Percentiles rank a stretch among this genome's conserved stretches.
Conservation (phyloP, 2,329 filamentous ascomycete genomes). For the Aspergillus brasiliensis region DNA sequence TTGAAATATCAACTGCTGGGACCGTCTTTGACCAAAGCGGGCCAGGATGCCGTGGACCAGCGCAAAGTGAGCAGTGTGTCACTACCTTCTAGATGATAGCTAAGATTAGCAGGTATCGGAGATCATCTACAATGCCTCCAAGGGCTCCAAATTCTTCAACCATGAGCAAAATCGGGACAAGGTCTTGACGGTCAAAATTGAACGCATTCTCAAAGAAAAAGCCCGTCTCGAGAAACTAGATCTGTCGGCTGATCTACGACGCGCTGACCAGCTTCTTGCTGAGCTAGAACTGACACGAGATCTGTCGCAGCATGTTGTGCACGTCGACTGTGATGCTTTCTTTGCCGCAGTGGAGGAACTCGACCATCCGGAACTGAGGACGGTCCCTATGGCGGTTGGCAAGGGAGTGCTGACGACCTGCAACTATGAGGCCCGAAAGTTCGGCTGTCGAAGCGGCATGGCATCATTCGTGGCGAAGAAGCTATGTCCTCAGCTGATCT, state of each 20-base stretch:
- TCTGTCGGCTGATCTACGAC: constrained; percentile 69
- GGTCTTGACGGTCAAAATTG: constrained; percentile 81
- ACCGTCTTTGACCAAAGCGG: constrained; percentile 89
- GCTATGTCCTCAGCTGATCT: constrained; percentile 81
- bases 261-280: constrained; percentile 77
- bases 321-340: constrained; percentile 97
- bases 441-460: constrained; percentile 92
- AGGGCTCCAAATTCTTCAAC: constrained; percentile 94
- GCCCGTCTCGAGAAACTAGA: constrained; percentile 73
- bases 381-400: constrained; percentile 89
- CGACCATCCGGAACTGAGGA: constrained; percentile 78
- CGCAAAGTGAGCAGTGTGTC: constrained; percentile 62
- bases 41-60: constrained; percentile 92
- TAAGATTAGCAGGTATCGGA: constrained; percentile 70
- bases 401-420: constrained; percentile 69
- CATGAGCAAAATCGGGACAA: constrained; percentile 84
- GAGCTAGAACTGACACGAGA: constrained; percentile 79
- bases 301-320: constrained; percentile 80
- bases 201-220: constrained; percentile 74
- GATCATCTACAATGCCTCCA: constrained; percentile 94
- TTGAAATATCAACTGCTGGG: constrained; percentile 89
- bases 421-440: constrained; percentile 89
- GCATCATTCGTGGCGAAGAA: constrained; percentile 94
- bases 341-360: constrained; percentile 91
- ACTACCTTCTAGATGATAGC: background rate